Evolutionary conservation across 2,329 filamentous ascomycete genomes (phyloP), one percentile per base, ranked within the genome.

Genomic region (Amesomyces nigricolor): DNA sequence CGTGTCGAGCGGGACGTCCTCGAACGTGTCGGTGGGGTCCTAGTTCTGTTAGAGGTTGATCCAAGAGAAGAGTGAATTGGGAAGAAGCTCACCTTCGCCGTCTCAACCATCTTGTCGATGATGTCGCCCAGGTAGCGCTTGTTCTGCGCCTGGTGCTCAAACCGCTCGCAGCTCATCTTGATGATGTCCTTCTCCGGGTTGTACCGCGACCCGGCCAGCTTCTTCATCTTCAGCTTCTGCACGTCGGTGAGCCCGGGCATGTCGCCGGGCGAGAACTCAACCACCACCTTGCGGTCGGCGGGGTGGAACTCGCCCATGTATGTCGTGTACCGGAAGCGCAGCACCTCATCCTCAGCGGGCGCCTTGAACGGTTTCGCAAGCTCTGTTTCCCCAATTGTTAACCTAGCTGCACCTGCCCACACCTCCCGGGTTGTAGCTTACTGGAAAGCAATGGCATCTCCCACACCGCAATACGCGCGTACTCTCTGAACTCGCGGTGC

Each of bases 241-340:
- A 78, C 72, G 14, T 81, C 73, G 22, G 80, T 84, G 53, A 96
- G 79, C 16, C 40, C 57, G 58, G 79, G 74, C 58, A 96, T 74
- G 72, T 96, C 90, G 54, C 73, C 72, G 14, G 88, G 86, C 61
- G 79, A 83, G 73, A 97, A 95, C 69, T 96, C 89, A 53, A 97
- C 84, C 11, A 97, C 91, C 17, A 99, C 91, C 77, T 99, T 99
- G 68, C 85, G 86, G 72, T 91, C 85, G 2, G 92, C 90, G 0
- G 94, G 92, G 73, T 99, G 95, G 54, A 82, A 77, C 73, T 97
- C 94, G 65, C 92, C 92, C 80, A 99, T 87, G 74, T 97, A 97
- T 38, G 87, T 91, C 14, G 94, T 99, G 77, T 96, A 96, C 66
- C 94, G 87, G 83, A 96, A 99, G 65, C 92, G 87, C 56, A 99